Conservation (phyloP, 108 stramenopile genomes). For the Nitzschia sp. region DNA sequence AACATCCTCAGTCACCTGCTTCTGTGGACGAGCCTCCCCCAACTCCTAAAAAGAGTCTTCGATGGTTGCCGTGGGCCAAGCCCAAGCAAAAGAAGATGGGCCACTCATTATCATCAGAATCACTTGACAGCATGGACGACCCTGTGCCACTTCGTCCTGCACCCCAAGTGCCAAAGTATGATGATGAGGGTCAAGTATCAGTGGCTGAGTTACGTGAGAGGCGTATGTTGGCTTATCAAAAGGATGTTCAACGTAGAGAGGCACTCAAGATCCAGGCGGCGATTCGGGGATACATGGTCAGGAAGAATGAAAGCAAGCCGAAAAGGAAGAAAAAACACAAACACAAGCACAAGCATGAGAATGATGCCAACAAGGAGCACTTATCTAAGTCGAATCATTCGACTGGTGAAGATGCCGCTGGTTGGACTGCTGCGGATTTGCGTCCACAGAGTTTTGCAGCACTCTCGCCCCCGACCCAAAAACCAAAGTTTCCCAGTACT, state of each 20-base stretch:
- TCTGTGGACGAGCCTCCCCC: neutral
- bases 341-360: neutral
- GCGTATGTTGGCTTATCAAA: slow-evolving; percentile 1
- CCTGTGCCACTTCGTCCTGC: neutral
- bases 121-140: neutral
- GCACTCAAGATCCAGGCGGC: slow-evolving; percentile 10
- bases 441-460: no score
- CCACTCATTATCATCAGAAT: neutral
- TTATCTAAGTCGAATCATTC: no score
- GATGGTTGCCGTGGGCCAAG: slow-evolving; percentile 2
- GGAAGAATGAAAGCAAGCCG: neutral
- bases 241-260: slow-evolving; percentile 4
- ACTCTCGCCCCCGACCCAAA: no score
- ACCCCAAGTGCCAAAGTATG: neutral
- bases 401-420: no score
- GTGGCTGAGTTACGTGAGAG: slow-evolving; percentile 9
- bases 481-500: no score
- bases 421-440: no score
- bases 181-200: neutral
- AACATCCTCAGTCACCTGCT: neutral
- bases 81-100: neutral
- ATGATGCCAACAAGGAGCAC: no score
- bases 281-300: slow-evolving; percentile 9
- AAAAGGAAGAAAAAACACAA: neutral
- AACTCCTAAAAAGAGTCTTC: neutral